Evolutionary conservation across 768 basidiomycete species (phyloP), one percentile per base, ranked within the genome.

Genomic region (Suillus clintonianus): DNA sequence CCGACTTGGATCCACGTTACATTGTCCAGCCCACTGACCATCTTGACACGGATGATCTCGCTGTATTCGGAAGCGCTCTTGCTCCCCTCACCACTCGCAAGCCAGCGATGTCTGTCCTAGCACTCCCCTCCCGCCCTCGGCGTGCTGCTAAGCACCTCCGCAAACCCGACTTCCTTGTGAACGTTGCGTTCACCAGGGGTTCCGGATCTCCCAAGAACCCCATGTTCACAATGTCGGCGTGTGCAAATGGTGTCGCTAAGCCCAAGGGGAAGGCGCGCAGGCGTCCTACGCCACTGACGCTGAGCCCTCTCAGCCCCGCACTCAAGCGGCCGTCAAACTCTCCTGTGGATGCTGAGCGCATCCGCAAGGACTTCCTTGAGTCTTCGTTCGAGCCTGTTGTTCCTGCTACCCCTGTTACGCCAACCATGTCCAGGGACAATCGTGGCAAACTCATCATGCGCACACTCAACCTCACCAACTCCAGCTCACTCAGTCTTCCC

Each of bases 1-100:
- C 86, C 3, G 84, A 85, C 57, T 74, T 87, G 48, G 83, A 86
- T 59, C 81, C 83, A 5, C 76, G 75, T 17, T 81, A 82, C 66
- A 72, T 85, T 37, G 77, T 88, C 65, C 78, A 81, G 47, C 76
- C 78, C 30, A 67, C 76, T 4, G 69, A 75, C 56, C 48, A 53
- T 7, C 62, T 70, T 3, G 73, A 72, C 3, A 71, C 74, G 34
- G 80, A 82, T 59, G 77, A 77, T 59, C 72, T 79, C 19, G 75
- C 74, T 13, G 66, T 68, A 17, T 79, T 79, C 59, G 75, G 76
- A 9, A 66, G 71, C 24, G 62, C 71, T 3, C 58, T 70, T 15
- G 57, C 51, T 7, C 76, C 79, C 6, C 62, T 70, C 19, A 64
- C 67, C 8, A 60, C 70, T 10, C 71, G 73, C 55, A 78, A 76